Evolutionary conservation across 768 basidiomycete genomes (phyloP), one percentile per base, ranked within the genome.

Genomic region (Lactarius indigo): DNA sequence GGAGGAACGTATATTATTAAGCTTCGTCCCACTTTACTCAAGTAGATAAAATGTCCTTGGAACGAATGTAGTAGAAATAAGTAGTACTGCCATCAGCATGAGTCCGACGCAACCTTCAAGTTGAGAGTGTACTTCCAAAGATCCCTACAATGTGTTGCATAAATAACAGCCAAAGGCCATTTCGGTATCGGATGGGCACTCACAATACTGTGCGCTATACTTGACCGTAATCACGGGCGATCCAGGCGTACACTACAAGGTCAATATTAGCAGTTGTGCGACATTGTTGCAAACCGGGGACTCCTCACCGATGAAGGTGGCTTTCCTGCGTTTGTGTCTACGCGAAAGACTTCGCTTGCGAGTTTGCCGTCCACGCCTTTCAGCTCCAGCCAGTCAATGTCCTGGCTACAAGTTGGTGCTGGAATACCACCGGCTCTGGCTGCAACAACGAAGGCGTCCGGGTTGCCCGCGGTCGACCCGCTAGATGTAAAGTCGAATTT

Each of bases 341-440:
- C 58, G n/a, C 70, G 57, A 44, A 64, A 69, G n/a, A 71, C 35
- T 26, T 37, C 23, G 2, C 15, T 31, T 9, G 68, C 70, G 10
- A 69, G 37, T 2, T 64, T 0, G 10, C 70, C 70, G 26, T 33
- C 15, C 17, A 39, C 23, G 15, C 5, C 15, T 17, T 56, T 47
- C 17, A 71, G 59, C 9, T 50, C 35, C 26, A 71, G 9, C 70
- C 68, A 71, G 28, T 69, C 64, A 31, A 71, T 2, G 52, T 71
- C 52, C 12, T 30, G 10, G 5, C 1, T 0, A 23, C 57, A 12
- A 2, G 57, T 62, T 15, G 70, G 70, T 18, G 70, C 60, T 7
- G 42, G 47, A 15, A 61, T 17, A 50, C 59, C 64, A 13, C 50
- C 59, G 6, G 28, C 20, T 37, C 59, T 69, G 13, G 26, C 20